Evolutionary conservation across 2,329 filamentous ascomycete genomes (phyloP), one percentile per base, ranked within the genome.

Genomic region (Elsinoe australis): DNA sequence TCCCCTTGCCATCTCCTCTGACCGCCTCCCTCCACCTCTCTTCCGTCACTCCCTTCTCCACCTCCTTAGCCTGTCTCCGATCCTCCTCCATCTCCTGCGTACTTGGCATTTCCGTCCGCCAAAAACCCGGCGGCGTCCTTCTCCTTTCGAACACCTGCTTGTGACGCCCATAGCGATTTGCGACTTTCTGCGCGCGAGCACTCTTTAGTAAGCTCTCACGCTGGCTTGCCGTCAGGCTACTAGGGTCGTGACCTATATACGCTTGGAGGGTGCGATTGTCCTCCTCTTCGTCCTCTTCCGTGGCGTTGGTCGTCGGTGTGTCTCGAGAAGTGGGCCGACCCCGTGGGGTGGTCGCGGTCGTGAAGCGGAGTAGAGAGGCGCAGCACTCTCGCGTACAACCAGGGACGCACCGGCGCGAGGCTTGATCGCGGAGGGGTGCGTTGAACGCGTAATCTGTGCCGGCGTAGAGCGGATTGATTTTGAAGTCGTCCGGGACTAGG

Each of bases 31-130:
- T 73, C 66, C 87, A 84, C 59, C 88, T 77, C 59, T 86, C 80
- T 54, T 80, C 75, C 1, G 95, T 73, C 49, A 78, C 74, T 42
- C 78, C 71, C 54, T 73, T 75, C 60, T 85, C 82, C 51, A 78
- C 68, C 56, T 72, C 73, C n/a, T 71, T 72, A 0, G 83, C 84
- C 59, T 81, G 79, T 51, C 75, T 73, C 50, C 76, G 76, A 57
- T 90, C 79, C 46, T 72, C 69, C 55, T 78, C 71, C 21, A 82
- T 67, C 64, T 95, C 86, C 62, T 96, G 92, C 1, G 92, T 95
- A 19, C 71, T 80, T 1, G 90, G 89, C 62, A 98, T 94, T 56
- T 94, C 90, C 1, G 83, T 76, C 47, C 86, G 75, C 92, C 92
- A 98, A 62, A 87, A 96, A 0, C 88, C 89, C 1, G 87, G 87